These are phyloP conservation scores for Puccinia brachypodii DNA, from an alignment of 1,284 basidiomycete genomes.

Conservation along the genomic window DNA sequence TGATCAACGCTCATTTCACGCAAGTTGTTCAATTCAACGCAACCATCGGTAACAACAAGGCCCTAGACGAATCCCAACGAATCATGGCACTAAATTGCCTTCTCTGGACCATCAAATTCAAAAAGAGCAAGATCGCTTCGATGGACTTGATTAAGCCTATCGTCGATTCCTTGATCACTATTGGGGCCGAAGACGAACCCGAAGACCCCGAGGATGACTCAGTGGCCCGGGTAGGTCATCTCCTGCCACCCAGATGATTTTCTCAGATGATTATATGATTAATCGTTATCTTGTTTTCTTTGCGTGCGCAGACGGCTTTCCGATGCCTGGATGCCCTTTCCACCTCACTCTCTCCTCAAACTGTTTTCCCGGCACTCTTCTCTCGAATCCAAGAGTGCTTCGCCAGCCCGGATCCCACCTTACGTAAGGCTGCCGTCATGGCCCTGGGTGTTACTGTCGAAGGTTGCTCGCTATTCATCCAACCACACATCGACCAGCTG, in stretches of 20 bases:
- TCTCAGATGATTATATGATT: slow-evolving; percentile 15
- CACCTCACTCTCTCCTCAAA: slow-evolving; percentile 87
- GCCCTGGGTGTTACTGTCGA: slow-evolving; percentile 95
- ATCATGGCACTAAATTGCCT: slow-evolving; percentile 90
- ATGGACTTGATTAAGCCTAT: slow-evolving; percentile 82
- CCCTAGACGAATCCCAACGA: slow-evolving; percentile 77
- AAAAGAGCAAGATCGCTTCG: slow-evolving; percentile 92
- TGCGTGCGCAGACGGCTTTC: slow-evolving; percentile 71
- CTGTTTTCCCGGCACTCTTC: slow-evolving; percentile 93
- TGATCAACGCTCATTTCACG: slow-evolving; percentile 83
- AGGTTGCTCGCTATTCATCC: slow-evolving; percentile 97
- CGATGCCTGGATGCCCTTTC: slow-evolving; percentile 92
- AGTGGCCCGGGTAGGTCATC: slow-evolving; percentile 75
- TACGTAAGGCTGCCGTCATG: slow-evolving; percentile 90
- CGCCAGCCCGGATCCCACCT: slow-evolving; percentile 70
- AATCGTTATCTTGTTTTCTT: slow-evolving; percentile 22
- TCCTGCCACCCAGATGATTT: neutral
- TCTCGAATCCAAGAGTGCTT: slow-evolving; percentile 66
- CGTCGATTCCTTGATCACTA: slow-evolving; percentile 86
- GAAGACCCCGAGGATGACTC: slow-evolving; percentile 84
- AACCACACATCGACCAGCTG: slow-evolving; percentile 83
- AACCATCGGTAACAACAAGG: slow-evolving; percentile 75
- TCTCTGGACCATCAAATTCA: slow-evolving; percentile 95
- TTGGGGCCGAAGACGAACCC: slow-evolving; percentile 83
- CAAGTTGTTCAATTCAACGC: slow-evolving; percentile 89